Evolutionary conservation across 352 stramenopile genomes (phyloP).

Genomic region (Globisporangium okanoganense): DNA sequence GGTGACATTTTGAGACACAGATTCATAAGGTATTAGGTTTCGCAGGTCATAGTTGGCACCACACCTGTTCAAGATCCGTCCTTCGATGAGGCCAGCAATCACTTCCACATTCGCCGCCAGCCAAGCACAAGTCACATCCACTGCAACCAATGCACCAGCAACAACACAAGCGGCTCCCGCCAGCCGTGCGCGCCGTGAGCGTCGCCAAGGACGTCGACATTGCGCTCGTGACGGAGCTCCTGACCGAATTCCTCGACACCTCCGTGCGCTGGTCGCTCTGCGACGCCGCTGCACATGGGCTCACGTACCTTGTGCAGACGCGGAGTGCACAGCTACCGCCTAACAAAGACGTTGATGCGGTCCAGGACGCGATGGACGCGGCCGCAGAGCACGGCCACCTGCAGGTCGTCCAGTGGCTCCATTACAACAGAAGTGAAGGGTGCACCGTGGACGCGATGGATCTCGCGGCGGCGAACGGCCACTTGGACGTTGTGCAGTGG

Average conservation of each 20-base stretch:
- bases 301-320: conserved; percentile 46
- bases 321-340: conserved; percentile 17
- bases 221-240: conserved; percentile 36
- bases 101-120: neutral
- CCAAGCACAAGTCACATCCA: neutral
- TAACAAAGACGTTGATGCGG: conserved; percentile 17
- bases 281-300: conserved; percentile 37
- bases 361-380: conserved; percentile 22
- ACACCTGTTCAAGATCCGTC: neutral
- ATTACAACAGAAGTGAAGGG: conserved; percentile 21
- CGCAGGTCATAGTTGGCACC: neutral
- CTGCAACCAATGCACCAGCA: neutral
- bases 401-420: conserved; percentile 26
- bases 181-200: conserved; percentile 41
- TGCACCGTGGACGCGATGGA: conserved; percentile 28
- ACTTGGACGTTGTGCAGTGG: conserved; percentile 27
- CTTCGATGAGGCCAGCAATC: neutral
- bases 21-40: neutral
- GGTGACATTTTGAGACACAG: too few species aligned
- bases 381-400: conserved; percentile 20
- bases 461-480: conserved; percentile 21
- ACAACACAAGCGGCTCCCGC: conserved; percentile 20
- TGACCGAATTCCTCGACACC: conserved; percentile 50
- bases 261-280: conserved; percentile 45
- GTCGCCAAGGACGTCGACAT: conserved; percentile 32